phyloP scores from a whole-genome alignment of 257 asterid genomes.

The Gentiana dahurica region DNA sequence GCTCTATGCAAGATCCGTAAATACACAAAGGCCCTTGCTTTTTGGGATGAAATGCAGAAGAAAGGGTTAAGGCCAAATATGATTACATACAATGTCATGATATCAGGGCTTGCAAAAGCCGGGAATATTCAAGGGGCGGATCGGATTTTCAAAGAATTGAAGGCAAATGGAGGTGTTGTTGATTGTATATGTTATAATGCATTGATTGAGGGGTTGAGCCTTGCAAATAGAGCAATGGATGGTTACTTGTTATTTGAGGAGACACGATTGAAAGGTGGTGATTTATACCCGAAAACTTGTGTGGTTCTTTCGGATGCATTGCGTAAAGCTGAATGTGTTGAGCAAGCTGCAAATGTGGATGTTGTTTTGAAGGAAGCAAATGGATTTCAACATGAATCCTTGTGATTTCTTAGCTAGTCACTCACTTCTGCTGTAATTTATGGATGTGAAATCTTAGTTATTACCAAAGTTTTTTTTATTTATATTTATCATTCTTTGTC shows the following conservation, averaged over 20 bases:
- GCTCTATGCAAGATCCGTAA: slow-evolving; percentile 70
- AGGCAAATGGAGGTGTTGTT: slow-evolving; percentile 60
- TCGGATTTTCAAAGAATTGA: slow-evolving; percentile 47
- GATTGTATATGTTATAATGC: slow-evolving; percentile 73
- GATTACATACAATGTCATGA: slow-evolving; percentile 60
- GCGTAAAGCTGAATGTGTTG: slow-evolving; percentile 77
- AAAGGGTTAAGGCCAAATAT: slow-evolving; percentile 64
- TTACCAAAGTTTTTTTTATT: too few species aligned
- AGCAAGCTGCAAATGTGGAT: slow-evolving; percentile 79
- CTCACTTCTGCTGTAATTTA: too few species aligned
- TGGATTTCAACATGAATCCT: slow-evolving; percentile 58
- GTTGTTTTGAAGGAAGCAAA: slow-evolving; percentile 68
- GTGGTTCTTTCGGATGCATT: slow-evolving; percentile 70
- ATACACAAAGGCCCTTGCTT: slow-evolving; percentile 78
- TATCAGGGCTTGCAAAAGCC: slow-evolving; percentile 81
- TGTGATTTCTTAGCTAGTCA: slow-evolving; percentile 8
- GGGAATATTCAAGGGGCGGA: slow-evolving; percentile 71
- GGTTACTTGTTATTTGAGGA: slow-evolving; percentile 71
- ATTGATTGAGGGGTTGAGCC: slow-evolving; percentile 73
- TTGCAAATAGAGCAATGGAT: slow-evolving; percentile 59
- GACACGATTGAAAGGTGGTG: slow-evolving; percentile 53
- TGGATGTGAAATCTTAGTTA: too few species aligned
- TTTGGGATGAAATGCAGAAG: slow-evolving; percentile 93
- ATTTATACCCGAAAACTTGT: slow-evolving; percentile 60
- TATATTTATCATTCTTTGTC: too few species aligned